A percentile compares a stretch with the other conserved stretches of the same genome.
These are phyloP conservation scores for Trichoderma cornu-damae DNA, from an alignment of 2,329 filamentous ascomycete species.

Conservation along the genomic window DNA sequence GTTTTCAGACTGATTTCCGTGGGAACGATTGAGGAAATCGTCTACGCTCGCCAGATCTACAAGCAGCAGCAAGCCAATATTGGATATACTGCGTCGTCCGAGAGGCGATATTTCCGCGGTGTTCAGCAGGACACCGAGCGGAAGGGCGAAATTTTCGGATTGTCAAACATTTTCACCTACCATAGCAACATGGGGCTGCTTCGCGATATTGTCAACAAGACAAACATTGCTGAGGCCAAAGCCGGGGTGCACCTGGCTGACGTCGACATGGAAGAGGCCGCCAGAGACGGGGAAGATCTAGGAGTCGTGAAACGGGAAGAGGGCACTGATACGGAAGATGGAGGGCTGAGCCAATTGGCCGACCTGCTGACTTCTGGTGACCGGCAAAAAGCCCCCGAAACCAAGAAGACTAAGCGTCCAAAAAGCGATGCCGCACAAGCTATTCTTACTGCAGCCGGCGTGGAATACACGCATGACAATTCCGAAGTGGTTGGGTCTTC, in stretches of 20 bases:
- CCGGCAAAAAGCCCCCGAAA: slow-evolving; percentile 35
- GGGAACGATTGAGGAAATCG: slow-evolving; percentile 93
- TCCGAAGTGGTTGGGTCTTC: slow-evolving; percentile 89
- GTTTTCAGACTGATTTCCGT: slow-evolving; percentile 87
- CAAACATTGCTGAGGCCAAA: slow-evolving; percentile 89
- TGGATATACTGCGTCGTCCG: slow-evolving; percentile 85
- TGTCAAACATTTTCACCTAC: slow-evolving; percentile 80
- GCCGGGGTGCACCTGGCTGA: slow-evolving; percentile 77
- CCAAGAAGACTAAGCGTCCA: slow-evolving; percentile 35
- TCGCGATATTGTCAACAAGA: slow-evolving; percentile 96
- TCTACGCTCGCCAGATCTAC: slow-evolving; percentile 95
- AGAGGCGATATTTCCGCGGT: slow-evolving; percentile 91
- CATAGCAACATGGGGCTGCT: slow-evolving; percentile 74
- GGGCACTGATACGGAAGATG: slow-evolving; percentile 52
- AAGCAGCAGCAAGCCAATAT: slow-evolving; percentile 99
- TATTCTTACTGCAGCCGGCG: slow-evolving; percentile 80
- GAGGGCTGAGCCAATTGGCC: slow-evolving; percentile 68
- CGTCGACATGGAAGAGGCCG: slow-evolving; percentile 62
- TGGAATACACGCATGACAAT: slow-evolving; percentile 95
- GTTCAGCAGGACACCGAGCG: slow-evolving; percentile 78
- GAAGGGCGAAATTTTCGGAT: slow-evolving; percentile 90
- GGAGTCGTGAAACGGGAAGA: slow-evolving; percentile 42
- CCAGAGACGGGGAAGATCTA: slow-evolving; percentile 47
- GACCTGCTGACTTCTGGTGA: slow-evolving; percentile 45
- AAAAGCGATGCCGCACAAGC: slow-evolving; percentile 76